Conservation (phyloP, 2,329 filamentous ascomycete genomes). For the Torrubiellomyces zombiae region DNA sequence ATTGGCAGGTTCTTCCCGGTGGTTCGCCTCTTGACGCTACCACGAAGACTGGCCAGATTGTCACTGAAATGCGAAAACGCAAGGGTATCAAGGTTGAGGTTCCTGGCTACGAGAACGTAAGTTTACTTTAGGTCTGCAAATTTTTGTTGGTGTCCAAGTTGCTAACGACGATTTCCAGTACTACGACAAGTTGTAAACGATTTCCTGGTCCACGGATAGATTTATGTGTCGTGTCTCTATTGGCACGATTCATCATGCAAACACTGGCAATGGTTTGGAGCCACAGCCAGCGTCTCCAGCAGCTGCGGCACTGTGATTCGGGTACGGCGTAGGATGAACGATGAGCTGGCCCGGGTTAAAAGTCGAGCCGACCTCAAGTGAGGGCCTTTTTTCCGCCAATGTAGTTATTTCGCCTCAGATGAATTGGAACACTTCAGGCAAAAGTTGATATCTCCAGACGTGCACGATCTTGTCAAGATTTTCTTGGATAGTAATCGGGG, state of each 20-base stretch:
- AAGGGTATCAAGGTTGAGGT: constrained; percentile 98
- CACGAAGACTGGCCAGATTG: constrained; percentile 68
- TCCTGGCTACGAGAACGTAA: constrained; percentile 88
- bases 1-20: constrained; percentile 94
- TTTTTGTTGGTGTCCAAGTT: neutral
- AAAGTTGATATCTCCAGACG: too few species aligned
- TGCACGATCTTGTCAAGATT: too few species aligned
- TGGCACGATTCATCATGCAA: constrained; percentile 25
- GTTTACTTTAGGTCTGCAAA: constrained; percentile 21
- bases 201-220: constrained; percentile 27
- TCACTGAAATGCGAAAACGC: constrained; percentile 87
- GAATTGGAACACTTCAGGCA: too few species aligned
- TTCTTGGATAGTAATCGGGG: too few species aligned
- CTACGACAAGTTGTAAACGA: constrained; percentile 93
- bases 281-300: too few species aligned
- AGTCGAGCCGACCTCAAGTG: too few species aligned
- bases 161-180: constrained; percentile 39
- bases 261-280: constrained; percentile 16
- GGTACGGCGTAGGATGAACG: constrained; percentile 12
- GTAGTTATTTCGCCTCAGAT: constrained; percentile 26
- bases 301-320: too few species aligned
- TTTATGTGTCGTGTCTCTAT: constrained; percentile 25
- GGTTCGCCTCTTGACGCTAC: constrained; percentile 75
- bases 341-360: constrained; percentile 11
- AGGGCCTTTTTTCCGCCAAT: constrained; percentile 23